Evolutionary conservation across 2,329 filamentous ascomycete species (phyloP).

Genomic region (Chaetomium globosum): DNA sequence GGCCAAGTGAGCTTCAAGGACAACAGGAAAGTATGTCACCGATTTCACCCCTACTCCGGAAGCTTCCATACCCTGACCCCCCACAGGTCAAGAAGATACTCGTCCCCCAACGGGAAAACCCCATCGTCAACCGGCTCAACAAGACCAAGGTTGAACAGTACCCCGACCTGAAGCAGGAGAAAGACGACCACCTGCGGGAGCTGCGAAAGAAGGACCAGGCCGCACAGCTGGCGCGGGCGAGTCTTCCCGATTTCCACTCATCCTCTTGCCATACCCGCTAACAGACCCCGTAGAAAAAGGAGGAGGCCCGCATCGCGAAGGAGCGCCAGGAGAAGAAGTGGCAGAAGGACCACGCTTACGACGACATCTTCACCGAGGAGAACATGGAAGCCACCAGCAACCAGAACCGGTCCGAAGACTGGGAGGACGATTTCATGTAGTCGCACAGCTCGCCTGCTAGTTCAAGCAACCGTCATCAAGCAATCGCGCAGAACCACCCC

Average conservation of each 20-base stretch:
- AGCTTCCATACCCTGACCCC: neutral
- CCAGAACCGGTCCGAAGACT: constrained; percentile 75
- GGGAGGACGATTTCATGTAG: constrained; percentile 93
- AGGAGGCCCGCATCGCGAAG: constrained; percentile 71
- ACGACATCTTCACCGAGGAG: constrained; percentile 85
- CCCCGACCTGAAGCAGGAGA: constrained; percentile 80
- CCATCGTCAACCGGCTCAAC: constrained; percentile 94
- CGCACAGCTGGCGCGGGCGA: constrained; percentile 62
- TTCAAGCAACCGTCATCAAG: constrained; percentile 36
- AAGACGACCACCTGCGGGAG: constrained; percentile 72
- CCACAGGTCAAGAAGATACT: constrained; percentile 75
- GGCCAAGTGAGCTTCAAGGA: constrained; percentile 97
- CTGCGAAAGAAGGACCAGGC: constrained; percentile 72
- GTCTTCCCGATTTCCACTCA: neutral
- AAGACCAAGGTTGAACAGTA: constrained; percentile 91
- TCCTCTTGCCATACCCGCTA: neutral
- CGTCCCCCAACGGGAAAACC: constrained; percentile 79
- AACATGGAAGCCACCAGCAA: constrained; percentile 78
- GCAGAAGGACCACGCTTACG: constrained; percentile 97
- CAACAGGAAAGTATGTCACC: constrained; percentile 59
- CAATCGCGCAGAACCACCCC: constrained; percentile 23
- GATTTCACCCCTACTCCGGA: neutral
- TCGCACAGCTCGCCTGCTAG: neutral
- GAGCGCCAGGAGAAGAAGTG: constrained; percentile 88
- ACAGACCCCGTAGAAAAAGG: constrained; percentile 64